Percentiles rank a stretch among this genome's conserved stretches.
Evolutionary conservation across 495 filamentous ascomycete species (phyloP).

Genomic region (Penicillium manginii): DNA sequence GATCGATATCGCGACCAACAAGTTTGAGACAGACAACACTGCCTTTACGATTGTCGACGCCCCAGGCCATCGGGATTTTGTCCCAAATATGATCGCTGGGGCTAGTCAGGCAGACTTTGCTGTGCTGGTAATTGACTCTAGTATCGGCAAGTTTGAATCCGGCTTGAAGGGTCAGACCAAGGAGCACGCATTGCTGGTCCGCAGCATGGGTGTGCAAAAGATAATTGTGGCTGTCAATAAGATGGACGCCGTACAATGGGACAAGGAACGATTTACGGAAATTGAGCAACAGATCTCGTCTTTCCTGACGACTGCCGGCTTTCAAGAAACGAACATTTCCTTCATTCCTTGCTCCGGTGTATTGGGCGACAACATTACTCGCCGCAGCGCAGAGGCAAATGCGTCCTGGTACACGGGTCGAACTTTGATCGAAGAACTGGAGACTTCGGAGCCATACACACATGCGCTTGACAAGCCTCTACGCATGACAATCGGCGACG

Average conservation of each 20-base stretch:
- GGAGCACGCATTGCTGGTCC: slow-evolving; percentile 86
- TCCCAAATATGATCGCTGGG: slow-evolving; percentile 98
- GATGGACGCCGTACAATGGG: slow-evolving; percentile 84
- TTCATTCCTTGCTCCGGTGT: slow-evolving; percentile 91
- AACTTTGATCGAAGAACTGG: slow-evolving; percentile 81
- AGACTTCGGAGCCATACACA: slow-evolving; percentile 71
- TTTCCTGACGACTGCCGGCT: slow-evolving; percentile 81
- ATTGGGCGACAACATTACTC: slow-evolving; percentile 81
- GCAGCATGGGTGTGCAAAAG: slow-evolving; percentile 88
- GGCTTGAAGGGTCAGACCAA: slow-evolving; percentile 93
- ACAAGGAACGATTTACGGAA: slow-evolving; percentile 76
- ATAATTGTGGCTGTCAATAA: slow-evolving; percentile 94
- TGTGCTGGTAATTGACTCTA: slow-evolving; percentile 89
- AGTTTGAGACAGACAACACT: slow-evolving; percentile 85
- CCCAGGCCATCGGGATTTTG: slow-evolving; percentile 92
- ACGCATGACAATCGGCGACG: slow-evolving; percentile 79
- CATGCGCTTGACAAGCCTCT: slow-evolving; percentile 78
- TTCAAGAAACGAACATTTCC: slow-evolving; percentile 74
- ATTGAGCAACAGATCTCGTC: slow-evolving; percentile 81
- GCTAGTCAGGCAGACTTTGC: slow-evolving; percentile 96
- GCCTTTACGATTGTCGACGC: slow-evolving; percentile 94
- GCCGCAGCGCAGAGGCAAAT: slow-evolving; percentile 56
- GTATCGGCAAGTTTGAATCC: slow-evolving; percentile 86
- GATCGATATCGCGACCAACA: slow-evolving; percentile 93
- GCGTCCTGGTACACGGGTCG: slow-evolving; percentile 77